Evolutionary conservation across 2,329 filamentous ascomycete species (phyloP), one percentile per base, ranked within the genome.

Genomic region (Pseudopithomyces chartarum): DNA sequence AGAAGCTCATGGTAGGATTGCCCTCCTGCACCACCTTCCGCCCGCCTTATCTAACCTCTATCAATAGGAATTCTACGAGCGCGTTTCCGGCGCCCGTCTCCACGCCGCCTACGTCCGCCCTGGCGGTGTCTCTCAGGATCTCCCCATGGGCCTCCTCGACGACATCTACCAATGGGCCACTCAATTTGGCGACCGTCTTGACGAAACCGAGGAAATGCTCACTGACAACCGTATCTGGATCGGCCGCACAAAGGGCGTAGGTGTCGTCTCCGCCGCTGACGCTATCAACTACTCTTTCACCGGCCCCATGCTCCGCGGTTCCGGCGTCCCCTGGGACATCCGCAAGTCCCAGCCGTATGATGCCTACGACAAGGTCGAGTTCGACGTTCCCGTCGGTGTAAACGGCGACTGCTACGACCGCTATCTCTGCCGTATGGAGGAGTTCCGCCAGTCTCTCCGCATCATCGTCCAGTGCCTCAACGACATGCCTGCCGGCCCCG

Each of bases 201-300:
- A 99, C 76, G 95, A 99, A 79, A 98, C 95, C 54, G 95, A 99
- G 78, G 95, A 99, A 79, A 90, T 99, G 82, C 85, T 99, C 68
- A 99, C 95, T 40, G 95, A 99, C 79, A 99, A 99, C 85, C 92
- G 96, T 75, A 98, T 99, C 83, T 99, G 96, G 96, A 93, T 96
- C 70, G 90, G 92, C 71, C 87, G 95, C 77, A 90, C 96, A 65
- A 88, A 95, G 79, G 92, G 91, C 66, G 84, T 99, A 45, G 95
- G 95, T 77, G 92, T 97, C 63, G 91, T 99, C 47, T 88, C 88
- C 39, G 96, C 96, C 15, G 85, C 90, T 20, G 95, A 99, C 66
- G 96, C 95, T n/a, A 84, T 99, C 66, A 97, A 97, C 85, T 92
- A 96, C 73, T 92, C 90, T 59, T 99, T 99, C 82, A 90, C 91